These are phyloP conservation scores for Kuraishia borneana DNA, from an alignment of 805 yeast genomes.

Conservation along the genomic window DNA sequence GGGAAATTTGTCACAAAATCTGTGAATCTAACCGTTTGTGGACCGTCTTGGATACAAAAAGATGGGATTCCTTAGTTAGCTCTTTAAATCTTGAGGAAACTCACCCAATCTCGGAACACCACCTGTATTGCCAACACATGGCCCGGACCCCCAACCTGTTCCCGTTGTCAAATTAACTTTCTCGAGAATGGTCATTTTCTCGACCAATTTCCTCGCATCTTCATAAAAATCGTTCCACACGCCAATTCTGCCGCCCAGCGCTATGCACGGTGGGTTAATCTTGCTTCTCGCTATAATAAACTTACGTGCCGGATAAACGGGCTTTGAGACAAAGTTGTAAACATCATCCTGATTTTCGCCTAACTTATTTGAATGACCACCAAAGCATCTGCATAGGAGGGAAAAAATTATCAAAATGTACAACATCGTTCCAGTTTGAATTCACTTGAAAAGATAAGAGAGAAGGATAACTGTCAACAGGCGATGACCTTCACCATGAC, in stretches of 20 bases:
- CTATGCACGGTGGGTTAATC: slow-evolving; percentile 3
- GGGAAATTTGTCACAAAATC: slow-evolving; percentile 49
- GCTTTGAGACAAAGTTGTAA: slow-evolving; percentile 5
- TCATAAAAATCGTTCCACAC: slow-evolving; percentile 49
- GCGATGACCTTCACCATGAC: too few species aligned
- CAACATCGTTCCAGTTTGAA: too few species aligned
- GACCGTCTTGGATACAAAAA: slow-evolving; percentile 53
- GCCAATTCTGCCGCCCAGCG: slow-evolving; percentile 36
- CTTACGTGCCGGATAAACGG: slow-evolving; percentile 8
- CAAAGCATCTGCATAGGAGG: too few species aligned
- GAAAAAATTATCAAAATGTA: too few species aligned
- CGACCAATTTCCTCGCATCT: slow-evolving; percentile 42
- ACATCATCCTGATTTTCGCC: slow-evolving; percentile 4
- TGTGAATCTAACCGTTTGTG: slow-evolving; percentile 46
- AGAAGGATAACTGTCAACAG: too few species aligned
- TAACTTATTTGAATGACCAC: too few species aligned
- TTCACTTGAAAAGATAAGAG: too few species aligned
- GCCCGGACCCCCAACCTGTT: slow-evolving; percentile 59
- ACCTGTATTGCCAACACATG: slow-evolving; percentile 55
- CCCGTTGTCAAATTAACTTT: slow-evolving; percentile 56
- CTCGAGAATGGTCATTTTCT: slow-evolving; percentile 44
- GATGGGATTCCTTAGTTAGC: slow-evolving; percentile 45
- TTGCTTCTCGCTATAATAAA: background rate
- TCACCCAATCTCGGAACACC: slow-evolving; percentile 42
- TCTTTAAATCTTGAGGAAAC: slow-evolving; percentile 20